A percentile compares a stretch with the other conserved stretches of the same genome.
Conservation (phyloP, 169 alveolate species). For the Blepharisma undulans region DNA sequence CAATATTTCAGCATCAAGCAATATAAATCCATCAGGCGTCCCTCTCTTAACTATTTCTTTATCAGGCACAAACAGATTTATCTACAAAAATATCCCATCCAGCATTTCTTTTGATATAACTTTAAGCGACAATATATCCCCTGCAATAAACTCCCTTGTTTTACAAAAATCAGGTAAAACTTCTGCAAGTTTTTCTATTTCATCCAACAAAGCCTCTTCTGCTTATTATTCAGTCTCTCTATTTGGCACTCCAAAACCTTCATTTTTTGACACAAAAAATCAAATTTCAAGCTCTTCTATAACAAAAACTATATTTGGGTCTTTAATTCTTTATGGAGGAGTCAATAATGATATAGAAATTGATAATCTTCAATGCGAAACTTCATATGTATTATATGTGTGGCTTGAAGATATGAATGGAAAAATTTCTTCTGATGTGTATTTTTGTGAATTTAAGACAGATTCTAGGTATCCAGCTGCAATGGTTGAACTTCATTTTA, state of each 20-base stretch:
- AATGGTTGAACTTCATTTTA: not conserved
- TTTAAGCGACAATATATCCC: constrained; percentile 27
- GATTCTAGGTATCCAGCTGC: constrained; percentile 4
- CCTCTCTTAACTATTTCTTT: not conserved
- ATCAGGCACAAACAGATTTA: not conserved
- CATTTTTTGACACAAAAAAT: not conserved
- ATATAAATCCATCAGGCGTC: not conserved
- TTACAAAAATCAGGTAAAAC: constrained; percentile 35
- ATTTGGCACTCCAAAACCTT: constrained; percentile 49
- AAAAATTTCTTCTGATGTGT: not conserved
- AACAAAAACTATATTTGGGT: not conserved
- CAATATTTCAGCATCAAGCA: not conserved
- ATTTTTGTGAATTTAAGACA: not conserved
- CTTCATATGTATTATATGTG: not conserved
- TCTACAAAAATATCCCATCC: constrained; percentile 4
- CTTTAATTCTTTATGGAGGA: not conserved
- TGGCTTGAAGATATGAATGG: constrained; percentile 31
- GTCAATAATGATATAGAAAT: not conserved
- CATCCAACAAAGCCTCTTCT: constrained; percentile 39
- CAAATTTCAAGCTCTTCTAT: not conserved
- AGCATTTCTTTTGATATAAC: constrained; percentile 30
- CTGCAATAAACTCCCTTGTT: constrained; percentile 20
- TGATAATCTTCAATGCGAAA: not conserved
- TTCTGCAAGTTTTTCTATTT: constrained; percentile 29
- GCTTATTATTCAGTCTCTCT: constrained; percentile 45